Conservation (phyloP, 2,329 filamentous ascomycete genomes). For the Coleophoma crateriformis region DNA sequence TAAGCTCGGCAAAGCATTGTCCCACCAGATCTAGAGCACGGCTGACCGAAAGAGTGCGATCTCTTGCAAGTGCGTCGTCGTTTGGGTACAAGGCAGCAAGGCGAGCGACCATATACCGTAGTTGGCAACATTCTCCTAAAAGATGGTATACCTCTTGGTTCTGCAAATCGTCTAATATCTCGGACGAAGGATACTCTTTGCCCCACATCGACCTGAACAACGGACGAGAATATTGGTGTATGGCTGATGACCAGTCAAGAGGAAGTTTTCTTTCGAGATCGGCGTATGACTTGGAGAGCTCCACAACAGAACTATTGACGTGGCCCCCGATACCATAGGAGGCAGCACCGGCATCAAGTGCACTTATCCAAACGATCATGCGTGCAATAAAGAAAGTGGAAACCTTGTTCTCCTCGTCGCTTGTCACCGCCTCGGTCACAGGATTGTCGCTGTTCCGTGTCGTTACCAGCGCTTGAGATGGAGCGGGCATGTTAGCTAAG, state of each 20-base stretch:
- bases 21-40: neutral
- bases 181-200: slow-evolving; percentile 26
- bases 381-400: slow-evolving; percentile 28
- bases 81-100: slow-evolving; percentile 17
- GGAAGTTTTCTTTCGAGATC: slow-evolving; percentile 1
- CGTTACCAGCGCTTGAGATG: neutral
- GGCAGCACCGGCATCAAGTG: slow-evolving; percentile 25
- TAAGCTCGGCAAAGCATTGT: neutral
- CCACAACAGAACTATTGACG: slow-evolving; percentile 18
- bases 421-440: neutral
- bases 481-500: slow-evolving; percentile 5
- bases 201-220: slow-evolving; percentile 29
- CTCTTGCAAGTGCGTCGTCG: slow-evolving; percentile 6
- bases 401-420: neutral
- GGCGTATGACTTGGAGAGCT: slow-evolving; percentile 13
- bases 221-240: slow-evolving; percentile 28
- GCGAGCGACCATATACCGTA: slow-evolving; percentile 27
- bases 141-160: slow-evolving; percentile 28
- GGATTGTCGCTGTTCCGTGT: neutral
- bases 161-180: slow-evolving; percentile 30
- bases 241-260: slow-evolving; percentile 17
- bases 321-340: slow-evolving; percentile 28
- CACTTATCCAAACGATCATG: slow-evolving; percentile 28
- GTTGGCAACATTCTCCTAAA: slow-evolving; percentile 23
- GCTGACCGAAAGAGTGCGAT: neutral